Conservation (phyloP, 2,329 filamentous ascomycete species). For the Colletotrichum sp. region DNA sequence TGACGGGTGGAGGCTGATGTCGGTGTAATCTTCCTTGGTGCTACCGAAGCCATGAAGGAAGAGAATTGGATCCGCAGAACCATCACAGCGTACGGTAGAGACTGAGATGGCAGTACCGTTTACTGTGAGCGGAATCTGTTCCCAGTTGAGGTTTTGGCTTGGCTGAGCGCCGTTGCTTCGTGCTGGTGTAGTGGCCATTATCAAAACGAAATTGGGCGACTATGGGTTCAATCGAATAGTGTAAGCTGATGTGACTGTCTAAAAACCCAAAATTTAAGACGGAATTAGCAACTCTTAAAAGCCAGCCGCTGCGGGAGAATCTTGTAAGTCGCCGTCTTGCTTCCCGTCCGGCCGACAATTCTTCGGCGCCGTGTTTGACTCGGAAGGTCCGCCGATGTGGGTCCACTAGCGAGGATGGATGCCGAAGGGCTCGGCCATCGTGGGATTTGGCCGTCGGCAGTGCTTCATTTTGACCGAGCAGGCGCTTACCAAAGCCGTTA, state of each 20-base stretch:
- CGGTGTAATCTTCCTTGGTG: conserved; percentile 29
- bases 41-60: conserved; percentile 30
- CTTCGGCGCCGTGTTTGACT: not conserved
- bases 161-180: not conserved
- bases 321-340: not conserved
- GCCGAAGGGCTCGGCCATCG: not conserved
- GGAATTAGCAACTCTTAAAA: not conserved
- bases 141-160: not conserved
- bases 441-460: not conserved
- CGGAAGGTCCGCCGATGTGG: not conserved
- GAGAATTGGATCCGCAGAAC: conserved; percentile 7
- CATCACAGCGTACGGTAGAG: not conserved
- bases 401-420: not conserved
- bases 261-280: too few species aligned
- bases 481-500: not conserved
- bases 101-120: conserved; percentile 26
- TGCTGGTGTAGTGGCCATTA: not conserved
- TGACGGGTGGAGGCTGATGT: conserved; percentile 22
- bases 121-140: not conserved
- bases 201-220: not conserved
- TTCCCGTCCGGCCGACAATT: not conserved
- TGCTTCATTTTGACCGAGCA: not conserved
- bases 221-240: rapidly evolving
- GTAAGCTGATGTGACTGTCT: not conserved
- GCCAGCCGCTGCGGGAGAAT: not conserved